These are phyloP conservation scores for Pulicaria dysenterica DNA, from an alignment of 129 eudicot genomes.

Conservation along the genomic window DNA sequence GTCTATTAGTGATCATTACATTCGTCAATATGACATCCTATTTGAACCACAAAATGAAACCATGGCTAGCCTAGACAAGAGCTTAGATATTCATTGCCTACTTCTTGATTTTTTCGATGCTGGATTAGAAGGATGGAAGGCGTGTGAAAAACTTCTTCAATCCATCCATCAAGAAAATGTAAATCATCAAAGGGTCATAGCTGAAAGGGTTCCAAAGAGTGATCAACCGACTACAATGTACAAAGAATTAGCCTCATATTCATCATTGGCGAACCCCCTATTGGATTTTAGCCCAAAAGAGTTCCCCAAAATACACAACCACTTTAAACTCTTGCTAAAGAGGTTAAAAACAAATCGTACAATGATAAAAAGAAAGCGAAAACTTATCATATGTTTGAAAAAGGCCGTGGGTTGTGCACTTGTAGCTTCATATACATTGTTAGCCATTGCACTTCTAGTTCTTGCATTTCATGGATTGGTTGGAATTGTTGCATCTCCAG, in stretches of 20 bases:
- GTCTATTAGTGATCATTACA: conserved; percentile 18
- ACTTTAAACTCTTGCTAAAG: conserved; percentile 33
- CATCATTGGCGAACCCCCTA: conserved; percentile 49
- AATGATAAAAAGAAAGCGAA: conserved; percentile 44
- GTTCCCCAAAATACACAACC: conserved; percentile 40
- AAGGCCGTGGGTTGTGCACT: conserved; percentile 36
- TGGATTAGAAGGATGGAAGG: conserved; percentile 53
- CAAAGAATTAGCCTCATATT: conserved; percentile 43
- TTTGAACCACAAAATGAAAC: conserved; percentile 55
- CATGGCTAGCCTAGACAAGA: conserved; percentile 34
- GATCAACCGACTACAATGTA: conserved; percentile 16
- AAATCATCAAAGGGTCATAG: conserved; percentile 34
- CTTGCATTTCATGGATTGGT: conserved; percentile 54
- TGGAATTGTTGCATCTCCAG: conserved; percentile 56
- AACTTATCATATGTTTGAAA: conserved; percentile 37
- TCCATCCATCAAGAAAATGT: conserved; percentile 50
- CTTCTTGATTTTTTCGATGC: conserved; percentile 51
- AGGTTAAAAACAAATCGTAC: conserved; percentile 36
- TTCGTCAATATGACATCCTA: conserved; percentile 38
- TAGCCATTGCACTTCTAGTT: conserved; percentile 46
- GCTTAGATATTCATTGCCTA: conserved; percentile 39
- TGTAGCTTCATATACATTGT: conserved; percentile 41
- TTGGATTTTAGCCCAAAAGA: conserved; percentile 22
- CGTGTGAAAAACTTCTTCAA: conserved; percentile 51
- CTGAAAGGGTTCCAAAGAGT: conserved; percentile 22